These are phyloP conservation scores for Vitis hybrid DNA, from an alignment of 177 flowering plant species.

Conservation along the genomic window DNA sequence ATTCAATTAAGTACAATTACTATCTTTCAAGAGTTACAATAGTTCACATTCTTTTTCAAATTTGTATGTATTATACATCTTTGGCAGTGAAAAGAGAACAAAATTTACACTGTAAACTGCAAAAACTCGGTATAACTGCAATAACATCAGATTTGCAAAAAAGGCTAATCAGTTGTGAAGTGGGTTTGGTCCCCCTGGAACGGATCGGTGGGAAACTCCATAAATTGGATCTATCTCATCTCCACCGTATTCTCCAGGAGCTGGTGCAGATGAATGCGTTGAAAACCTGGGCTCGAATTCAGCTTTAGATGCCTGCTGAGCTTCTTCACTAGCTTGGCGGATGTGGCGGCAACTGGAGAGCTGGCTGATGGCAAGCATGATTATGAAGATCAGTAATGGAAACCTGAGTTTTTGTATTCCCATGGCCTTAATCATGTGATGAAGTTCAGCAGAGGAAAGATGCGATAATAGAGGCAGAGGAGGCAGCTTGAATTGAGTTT, in stretches of 20 bases:
- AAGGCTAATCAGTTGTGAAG: slow-evolving; percentile 39
- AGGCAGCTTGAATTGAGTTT: slow-evolving; percentile 6
- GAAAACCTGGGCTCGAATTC: slow-evolving; percentile 17
- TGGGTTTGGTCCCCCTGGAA: slow-evolving; percentile 51
- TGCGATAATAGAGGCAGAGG: not conserved
- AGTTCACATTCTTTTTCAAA: slow-evolving; percentile 2
- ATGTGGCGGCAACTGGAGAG: slow-evolving; percentile 27
- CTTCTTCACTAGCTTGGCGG: slow-evolving; percentile 6
- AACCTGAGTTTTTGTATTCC: slow-evolving; percentile 8
- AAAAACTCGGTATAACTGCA: slow-evolving; percentile 6
- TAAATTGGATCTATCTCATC: slow-evolving; percentile 11
- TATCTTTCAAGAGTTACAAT: not conserved
- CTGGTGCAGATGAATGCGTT: slow-evolving; percentile 20
- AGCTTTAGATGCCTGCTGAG: slow-evolving; percentile 6
- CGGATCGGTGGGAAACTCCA: slow-evolving; percentile 26
- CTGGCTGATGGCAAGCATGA: slow-evolving; percentile 19
- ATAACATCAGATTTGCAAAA: slow-evolving; percentile 4
- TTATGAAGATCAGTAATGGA: slow-evolving; percentile 19
- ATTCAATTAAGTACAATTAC: not conserved
- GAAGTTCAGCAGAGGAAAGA: not conserved
- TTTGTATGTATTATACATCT: slow-evolving; percentile 13
- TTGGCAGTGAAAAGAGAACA: not conserved
- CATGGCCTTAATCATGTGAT: slow-evolving; percentile 14
- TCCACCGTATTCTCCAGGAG: slow-evolving; percentile 16
- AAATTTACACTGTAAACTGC: slow-evolving; percentile 6